A percentile compares a stretch with the other conserved stretches of the same genome.
Evolutionary conservation across 2,329 filamentous ascomycete species (phyloP).

Genomic region (Elsinoe perseae): DNA sequence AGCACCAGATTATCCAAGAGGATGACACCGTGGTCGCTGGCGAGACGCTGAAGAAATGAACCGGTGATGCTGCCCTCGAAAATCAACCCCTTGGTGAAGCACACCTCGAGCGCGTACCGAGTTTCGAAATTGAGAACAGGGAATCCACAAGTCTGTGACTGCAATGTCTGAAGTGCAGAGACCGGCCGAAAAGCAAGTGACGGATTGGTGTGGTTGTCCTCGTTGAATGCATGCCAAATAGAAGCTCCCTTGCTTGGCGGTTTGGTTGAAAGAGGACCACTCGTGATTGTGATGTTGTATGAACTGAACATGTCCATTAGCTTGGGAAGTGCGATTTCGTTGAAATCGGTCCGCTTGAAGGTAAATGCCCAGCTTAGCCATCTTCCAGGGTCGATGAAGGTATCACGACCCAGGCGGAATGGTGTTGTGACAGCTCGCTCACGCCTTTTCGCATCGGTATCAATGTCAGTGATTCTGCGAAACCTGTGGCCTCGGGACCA

Average conservation of each 20-base stretch:
- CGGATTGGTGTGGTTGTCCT: slow-evolving; percentile 13
- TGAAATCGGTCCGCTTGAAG: slow-evolving; percentile 37
- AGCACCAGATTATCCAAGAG: slow-evolving; percentile 69
- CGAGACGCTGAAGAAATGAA: slow-evolving; percentile 59
- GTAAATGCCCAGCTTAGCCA: slow-evolving; percentile 51
- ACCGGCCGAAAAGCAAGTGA: not conserved
- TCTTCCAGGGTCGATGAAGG: slow-evolving; percentile 34
- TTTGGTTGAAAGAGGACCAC: not conserved
- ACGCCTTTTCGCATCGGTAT: slow-evolving; percentile 31
- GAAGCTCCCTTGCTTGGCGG: not conserved
- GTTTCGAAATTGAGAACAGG: slow-evolving; percentile 53
- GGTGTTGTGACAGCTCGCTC: slow-evolving; percentile 14
- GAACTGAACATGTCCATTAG: slow-evolving; percentile 10
- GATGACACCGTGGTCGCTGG: slow-evolving; percentile 40
- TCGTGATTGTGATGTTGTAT: slow-evolving; percentile 10
- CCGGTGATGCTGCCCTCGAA: slow-evolving; percentile 65
- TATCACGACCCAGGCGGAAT: not conserved
- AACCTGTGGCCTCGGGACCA: slow-evolving; percentile 46
- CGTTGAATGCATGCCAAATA: slow-evolving; percentile 6
- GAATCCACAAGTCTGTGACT: slow-evolving; percentile 17
- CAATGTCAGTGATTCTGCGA: slow-evolving; percentile 58
- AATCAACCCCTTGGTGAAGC: slow-evolving; percentile 70
- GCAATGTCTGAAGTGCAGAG: slow-evolving; percentile 21
- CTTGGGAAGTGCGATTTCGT: slow-evolving; percentile 14
- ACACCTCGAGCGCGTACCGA: slow-evolving; percentile 87